phyloP scores from a whole-genome alignment of 2,329 filamentous ascomycete genomes.

The Hirsutella thompsonii region DNA sequence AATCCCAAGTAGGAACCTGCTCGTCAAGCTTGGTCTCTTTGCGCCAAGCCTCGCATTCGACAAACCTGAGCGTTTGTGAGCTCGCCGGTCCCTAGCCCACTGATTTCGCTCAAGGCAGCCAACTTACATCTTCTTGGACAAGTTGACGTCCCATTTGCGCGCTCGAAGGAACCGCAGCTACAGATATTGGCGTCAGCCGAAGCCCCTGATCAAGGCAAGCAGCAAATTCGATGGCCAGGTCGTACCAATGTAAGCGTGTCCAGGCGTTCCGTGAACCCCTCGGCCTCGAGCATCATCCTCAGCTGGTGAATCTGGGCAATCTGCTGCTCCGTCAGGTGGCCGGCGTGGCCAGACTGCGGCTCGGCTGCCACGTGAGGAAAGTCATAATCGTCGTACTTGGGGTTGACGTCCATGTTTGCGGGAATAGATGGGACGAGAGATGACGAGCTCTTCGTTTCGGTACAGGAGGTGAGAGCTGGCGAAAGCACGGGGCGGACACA shows the following conservation, averaged over 20 bases:
- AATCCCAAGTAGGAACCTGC: conserved; percentile 69
- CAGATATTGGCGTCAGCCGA: not conserved
- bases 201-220: not conserved
- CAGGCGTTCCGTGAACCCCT: conserved; percentile 70
- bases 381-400: conserved; percentile 95
- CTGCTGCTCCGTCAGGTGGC: conserved; percentile 74
- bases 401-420: conserved; percentile 49
- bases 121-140: conserved; percentile 75
- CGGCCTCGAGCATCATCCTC: conserved; percentile 69
- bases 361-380: conserved; percentile 69
- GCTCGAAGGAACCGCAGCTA: conserved; percentile 84
- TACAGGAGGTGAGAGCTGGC: not conserved
- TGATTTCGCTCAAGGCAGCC: not conserved
- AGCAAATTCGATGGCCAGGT: not conserved
- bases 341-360: conserved; percentile 65
- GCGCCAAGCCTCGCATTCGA: conserved; percentile 84
- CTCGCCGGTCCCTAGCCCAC: not conserved
- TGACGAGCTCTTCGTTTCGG: no score
- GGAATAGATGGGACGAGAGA: not conserved
- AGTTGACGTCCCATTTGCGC: conserved; percentile 82
- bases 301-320: conserved; percentile 84
- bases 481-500: no score
- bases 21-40: conserved; percentile 76
- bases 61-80: conserved; percentile 52
- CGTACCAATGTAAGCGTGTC: conserved; percentile 85